These are phyloP conservation scores for Pisolithus thermaeus DNA, from an alignment of 1,284 basidiomycete species.

Conservation along the genomic window DNA sequence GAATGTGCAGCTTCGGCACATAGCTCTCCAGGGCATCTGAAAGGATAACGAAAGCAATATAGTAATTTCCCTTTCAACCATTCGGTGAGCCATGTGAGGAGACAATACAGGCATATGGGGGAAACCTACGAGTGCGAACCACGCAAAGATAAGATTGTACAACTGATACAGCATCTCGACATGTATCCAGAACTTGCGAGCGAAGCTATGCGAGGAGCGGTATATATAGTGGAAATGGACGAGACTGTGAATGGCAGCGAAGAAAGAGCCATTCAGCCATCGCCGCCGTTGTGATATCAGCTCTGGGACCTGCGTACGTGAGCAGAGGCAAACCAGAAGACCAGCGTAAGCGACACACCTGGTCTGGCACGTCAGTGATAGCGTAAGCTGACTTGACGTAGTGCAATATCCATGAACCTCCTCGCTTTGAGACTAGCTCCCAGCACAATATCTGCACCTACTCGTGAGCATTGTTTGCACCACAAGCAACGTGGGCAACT, in stretches of 20 bases:
- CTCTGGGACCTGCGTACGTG: slow-evolving; percentile 62
- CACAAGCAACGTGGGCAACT: slow-evolving; percentile 19
- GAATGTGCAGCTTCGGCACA: slow-evolving; percentile 55
- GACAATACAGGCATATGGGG: background rate
- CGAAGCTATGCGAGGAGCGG: slow-evolving; percentile 77
- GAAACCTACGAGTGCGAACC: slow-evolving; percentile 75
- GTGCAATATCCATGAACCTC: slow-evolving; percentile 83
- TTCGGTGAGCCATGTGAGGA: background rate
- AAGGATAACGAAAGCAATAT: slow-evolving; percentile 81
- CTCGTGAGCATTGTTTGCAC: slow-evolving; percentile 4
- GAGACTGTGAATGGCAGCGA: slow-evolving; percentile 86
- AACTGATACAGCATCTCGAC: slow-evolving; percentile 90
- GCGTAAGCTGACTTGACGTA: slow-evolving; percentile 93
- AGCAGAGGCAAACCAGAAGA: background rate
- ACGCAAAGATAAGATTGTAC: slow-evolving; percentile 87
- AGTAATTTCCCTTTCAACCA: slow-evolving; percentile 71
- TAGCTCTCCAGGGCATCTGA: slow-evolving; percentile 65
- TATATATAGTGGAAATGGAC: slow-evolving; percentile 93
- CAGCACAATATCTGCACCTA: slow-evolving; percentile 73
- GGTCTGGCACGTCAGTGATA: slow-evolving; percentile 88
- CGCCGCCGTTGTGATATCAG: slow-evolving; percentile 89
- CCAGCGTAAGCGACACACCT: slow-evolving; percentile 36
- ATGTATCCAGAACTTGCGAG: slow-evolving; percentile 92
- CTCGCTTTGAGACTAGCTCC: slow-evolving; percentile 89
- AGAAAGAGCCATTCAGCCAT: slow-evolving; percentile 98